Conservation (phyloP, 208 protist species). For the Trypanosoma melophagium region DNA sequence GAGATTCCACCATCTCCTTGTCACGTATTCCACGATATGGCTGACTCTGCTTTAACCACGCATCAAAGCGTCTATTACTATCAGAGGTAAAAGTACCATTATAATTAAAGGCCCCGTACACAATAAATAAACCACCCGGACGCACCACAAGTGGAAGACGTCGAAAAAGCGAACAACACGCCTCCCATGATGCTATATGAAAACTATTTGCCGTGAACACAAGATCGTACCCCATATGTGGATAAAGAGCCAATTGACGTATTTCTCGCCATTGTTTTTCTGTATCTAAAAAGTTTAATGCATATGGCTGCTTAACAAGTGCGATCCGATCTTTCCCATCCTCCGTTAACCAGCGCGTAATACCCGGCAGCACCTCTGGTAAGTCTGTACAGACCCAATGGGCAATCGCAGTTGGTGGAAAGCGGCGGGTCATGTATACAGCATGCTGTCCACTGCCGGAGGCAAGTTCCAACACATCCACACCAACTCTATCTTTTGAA, state of each 20-base stretch:
- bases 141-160: slow-evolving; percentile 15
- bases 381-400: slow-evolving; percentile 25
- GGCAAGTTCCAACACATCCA: slow-evolving; percentile 25
- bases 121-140: slow-evolving; percentile 21
- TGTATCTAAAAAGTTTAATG: slow-evolving; percentile 19
- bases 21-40: slow-evolving; percentile 15
- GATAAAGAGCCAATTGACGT: neutral
- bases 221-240: slow-evolving; percentile 19
- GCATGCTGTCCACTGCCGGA: slow-evolving; percentile 18
- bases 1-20: slow-evolving; percentile 13
- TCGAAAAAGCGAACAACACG: slow-evolving; percentile 5
- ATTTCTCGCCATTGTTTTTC: slow-evolving; percentile 7
- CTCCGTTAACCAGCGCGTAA: slow-evolving; percentile 12
- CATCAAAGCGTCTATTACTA: slow-evolving; percentile 22
- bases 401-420: slow-evolving; percentile 8
- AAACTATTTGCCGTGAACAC: slow-evolving; percentile 28
- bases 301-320: slow-evolving; percentile 4
- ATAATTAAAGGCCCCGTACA: slow-evolving; percentile 32
- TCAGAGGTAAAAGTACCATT: slow-evolving; percentile 25
- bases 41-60: slow-evolving; percentile 9
- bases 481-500: no score
- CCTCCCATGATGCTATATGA: slow-evolving; percentile 18
- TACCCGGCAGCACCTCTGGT: slow-evolving; percentile 12
- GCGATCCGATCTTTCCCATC: slow-evolving; percentile 13
- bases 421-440: slow-evolving; percentile 20